A percentile compares a stretch with the other conserved stretches of the same genome.
Evolutionary conservation across 2,329 filamentous ascomycete species (phyloP).

Genomic region (Nakataea oryzae): DNA sequence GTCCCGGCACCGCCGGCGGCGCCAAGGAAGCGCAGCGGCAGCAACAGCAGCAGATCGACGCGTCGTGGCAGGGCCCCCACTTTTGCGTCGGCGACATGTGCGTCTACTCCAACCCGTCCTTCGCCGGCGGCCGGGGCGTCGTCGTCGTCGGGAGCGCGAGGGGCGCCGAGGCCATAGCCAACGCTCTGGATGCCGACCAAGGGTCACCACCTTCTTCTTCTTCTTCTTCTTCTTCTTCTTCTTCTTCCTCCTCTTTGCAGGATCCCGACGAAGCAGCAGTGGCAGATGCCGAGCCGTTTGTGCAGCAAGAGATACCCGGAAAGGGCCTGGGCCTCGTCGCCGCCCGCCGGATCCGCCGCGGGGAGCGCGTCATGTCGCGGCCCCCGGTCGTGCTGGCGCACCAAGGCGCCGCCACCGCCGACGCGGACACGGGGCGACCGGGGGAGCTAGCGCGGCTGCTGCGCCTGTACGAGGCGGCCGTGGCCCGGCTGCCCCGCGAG

Average conservation of each 20-base stretch:
- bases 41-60: background rate
- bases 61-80: conserved; percentile 8
- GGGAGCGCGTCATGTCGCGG: conserved; percentile 12
- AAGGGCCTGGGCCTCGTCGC: conserved; percentile 15
- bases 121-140: conserved; percentile 8
- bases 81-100: conserved; percentile 8
- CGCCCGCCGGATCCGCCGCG: conserved; percentile 8
- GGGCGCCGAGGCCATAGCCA: conserved; percentile 8
- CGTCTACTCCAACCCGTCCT: conserved; percentile 8
- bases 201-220: no score
- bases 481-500: conserved; percentile 15
- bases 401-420: background rate
- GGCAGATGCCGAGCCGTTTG: background rate
- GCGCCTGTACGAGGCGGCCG: conserved; percentile 17
- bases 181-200: background rate
- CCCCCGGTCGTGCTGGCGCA: conserved; percentile 12
- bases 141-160: conserved; percentile 8
- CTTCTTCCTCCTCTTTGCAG: no score
- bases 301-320: conserved; percentile 8
- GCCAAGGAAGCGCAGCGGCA: background rate
- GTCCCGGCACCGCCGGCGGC: background rate
- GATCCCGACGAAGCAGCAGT: background rate
- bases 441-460: no score
- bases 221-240: no score
- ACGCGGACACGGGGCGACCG: background rate